These are phyloP conservation scores for Alloteropsis semialata DNA, from an alignment of 176 grass and related monocot species.

Conservation along the genomic window DNA sequence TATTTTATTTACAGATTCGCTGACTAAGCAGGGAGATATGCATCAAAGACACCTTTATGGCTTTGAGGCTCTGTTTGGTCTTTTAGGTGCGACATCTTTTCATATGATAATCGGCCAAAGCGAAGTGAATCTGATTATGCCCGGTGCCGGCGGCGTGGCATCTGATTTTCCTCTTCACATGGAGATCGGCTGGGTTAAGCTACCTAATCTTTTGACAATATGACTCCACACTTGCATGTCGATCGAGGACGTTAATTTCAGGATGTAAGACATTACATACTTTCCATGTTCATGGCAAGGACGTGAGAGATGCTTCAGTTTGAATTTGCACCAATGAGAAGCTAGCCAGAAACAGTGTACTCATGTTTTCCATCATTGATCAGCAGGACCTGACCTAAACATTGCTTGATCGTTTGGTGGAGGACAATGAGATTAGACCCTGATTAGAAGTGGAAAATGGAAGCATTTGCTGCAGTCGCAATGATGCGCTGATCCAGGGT, in stretches of 20 bases:
- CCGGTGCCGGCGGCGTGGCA: neutral
- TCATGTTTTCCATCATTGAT: too few relatives aligned
- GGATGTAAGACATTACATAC: neutral
- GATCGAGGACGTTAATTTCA: neutral
- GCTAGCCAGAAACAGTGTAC: neutral
- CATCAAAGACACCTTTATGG: slow-evolving; percentile 1
- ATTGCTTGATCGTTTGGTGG: neutral
- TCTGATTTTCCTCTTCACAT: slow-evolving; percentile 45
- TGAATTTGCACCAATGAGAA: neutral
- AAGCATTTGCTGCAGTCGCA: neutral
- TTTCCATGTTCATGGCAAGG: neutral
- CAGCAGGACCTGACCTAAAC: too few relatives aligned
- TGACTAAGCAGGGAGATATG: neutral
- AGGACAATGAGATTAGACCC: neutral
- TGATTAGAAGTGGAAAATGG: neutral
- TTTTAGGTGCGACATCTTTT: slow-evolving; percentile 51
- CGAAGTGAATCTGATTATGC: slow-evolving; percentile 34
- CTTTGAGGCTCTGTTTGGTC: slow-evolving; percentile 21
- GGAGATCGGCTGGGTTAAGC: slow-evolving; percentile 25
- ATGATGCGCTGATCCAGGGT: neutral
- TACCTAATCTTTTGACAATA: slow-evolving; percentile 28
- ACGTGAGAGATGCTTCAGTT: neutral
- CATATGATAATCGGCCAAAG: slow-evolving; percentile 35
- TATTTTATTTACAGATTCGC: slow-evolving; percentile 13
- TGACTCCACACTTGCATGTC: slow-evolving; percentile 20